Base-by-base conservation (phyloP, 2,329 filamentous ascomycete species). In the Pseudofabraea citricarpa region DNA sequence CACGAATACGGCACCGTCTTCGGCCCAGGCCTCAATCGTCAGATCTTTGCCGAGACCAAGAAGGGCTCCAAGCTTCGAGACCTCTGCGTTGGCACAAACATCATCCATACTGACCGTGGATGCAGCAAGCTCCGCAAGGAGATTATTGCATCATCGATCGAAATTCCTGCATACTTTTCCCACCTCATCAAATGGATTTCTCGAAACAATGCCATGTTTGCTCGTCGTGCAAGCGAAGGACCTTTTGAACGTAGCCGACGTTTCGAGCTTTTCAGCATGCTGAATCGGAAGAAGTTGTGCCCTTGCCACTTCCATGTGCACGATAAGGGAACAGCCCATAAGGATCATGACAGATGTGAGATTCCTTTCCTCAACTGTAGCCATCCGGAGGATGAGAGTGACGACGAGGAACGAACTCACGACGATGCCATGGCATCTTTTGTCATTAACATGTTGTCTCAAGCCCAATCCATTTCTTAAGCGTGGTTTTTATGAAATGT, bases 161-260 rank as follows among this genome's bases (percentile, higher is more conserved):
- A 40, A 4, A 19, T n/a, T 8, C 29, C 31, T 7, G 48, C 24
- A 7, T 51, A 48, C 39, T 33, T 55, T 10, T 16, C 23, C 16
- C 31, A 38, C n/a, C 50, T 53, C 45, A 26, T 53, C 12, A 52
- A 35, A 18, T 55, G 51, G 49, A 46, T 47, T n/a, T 45, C 45
- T 3, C 39, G 45, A 8, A 51, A 49, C 12, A 53, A 51, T 20
- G 13, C 32, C 2, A 13, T 51, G 19, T 37, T 54, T 31, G 45
- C 42, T 18, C 40, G 46, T 5, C 46, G 47, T n/a, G 19, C 36
- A 5, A n/a, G n/a, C n/a, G 27, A 27, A 4, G 41, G 45, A 20
- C 42, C 43, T 3, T 49, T 21, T 12, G 31, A 48, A 8, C 6
- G 6, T 22, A 9, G 32, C 10, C 44, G 45, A 15, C 36, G 27